A percentile compares a stretch with the other conserved stretches of the same genome.
Conservation (phyloP, 2,329 filamentous ascomycete species). For the Fonsecaea nubica region DNA sequence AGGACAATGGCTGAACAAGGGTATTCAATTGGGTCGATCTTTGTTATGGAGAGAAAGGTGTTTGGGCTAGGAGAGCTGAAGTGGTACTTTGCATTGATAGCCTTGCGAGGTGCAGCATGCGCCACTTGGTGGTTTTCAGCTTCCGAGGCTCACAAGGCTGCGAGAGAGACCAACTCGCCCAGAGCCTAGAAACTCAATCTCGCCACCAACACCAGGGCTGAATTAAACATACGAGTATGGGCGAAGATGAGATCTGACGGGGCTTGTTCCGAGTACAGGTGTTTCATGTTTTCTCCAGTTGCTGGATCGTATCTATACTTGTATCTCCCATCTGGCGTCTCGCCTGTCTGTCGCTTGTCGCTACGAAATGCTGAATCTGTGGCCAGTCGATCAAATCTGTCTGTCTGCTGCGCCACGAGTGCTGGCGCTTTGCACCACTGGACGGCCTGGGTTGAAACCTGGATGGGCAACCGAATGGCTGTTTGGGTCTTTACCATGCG, state of each 20-base stretch:
- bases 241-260: not conserved
- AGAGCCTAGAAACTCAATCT: not conserved
- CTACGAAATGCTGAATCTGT: not conserved
- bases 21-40: not conserved
- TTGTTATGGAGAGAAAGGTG: not conserved
- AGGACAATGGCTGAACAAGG: not conserved
- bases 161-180: not conserved
- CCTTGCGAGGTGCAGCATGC: no score
- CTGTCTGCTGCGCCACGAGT: slow-evolving; percentile 4
- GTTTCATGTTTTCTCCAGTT: slow-evolving; percentile 1
- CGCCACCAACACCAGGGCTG: not conserved
- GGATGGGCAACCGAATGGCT: not conserved
- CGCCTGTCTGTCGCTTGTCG: slow-evolving; percentile 7
- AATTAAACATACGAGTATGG: not conserved
- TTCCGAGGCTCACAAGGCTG: slow-evolving; percentile 18
- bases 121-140: not conserved
- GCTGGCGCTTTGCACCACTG: not conserved
- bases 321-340: not conserved
- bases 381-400: not conserved
- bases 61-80: not conserved
- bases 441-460: not conserved
- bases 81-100: no score
- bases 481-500: slow-evolving; percentile 13
- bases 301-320: not conserved
- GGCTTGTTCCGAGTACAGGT: not conserved